phyloP scores from a whole-genome alignment of 1,284 basidiomycete genomes.

The Sanghuangporus weigelae region DNA sequence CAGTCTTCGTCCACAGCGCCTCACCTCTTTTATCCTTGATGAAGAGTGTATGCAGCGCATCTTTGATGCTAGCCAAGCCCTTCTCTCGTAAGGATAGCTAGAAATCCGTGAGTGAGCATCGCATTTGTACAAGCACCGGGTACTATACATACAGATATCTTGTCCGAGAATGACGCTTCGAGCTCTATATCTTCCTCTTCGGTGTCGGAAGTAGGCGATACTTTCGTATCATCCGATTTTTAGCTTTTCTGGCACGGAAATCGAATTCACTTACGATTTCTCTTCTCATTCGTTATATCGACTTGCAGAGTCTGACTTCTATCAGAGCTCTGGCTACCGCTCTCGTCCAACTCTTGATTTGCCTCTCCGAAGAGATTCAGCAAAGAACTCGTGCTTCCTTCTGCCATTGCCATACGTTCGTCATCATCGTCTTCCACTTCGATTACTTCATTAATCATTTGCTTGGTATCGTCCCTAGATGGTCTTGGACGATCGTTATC shows the following conservation, averaged over 20 bases:
- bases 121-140: background rate
- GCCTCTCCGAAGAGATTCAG: background rate
- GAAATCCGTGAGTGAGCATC: background rate
- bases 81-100: conserved; percentile 31
- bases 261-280: background rate
- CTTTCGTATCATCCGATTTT: background rate
- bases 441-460: background rate
- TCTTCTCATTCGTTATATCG: background rate
- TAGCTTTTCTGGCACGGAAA: background rate
- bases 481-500: background rate
- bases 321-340: background rate
- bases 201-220: conserved; percentile 25
- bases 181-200: conserved; percentile 37
- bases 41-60: conserved; percentile 31
- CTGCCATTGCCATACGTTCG: background rate
- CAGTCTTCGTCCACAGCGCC: conserved; percentile 24
- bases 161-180: conserved; percentile 54
- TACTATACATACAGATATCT: conserved; percentile 45
- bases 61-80: conserved; percentile 28
- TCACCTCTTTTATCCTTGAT: conserved; percentile 20
- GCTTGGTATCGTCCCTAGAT: no score
- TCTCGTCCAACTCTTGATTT: background rate
- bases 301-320: background rate
- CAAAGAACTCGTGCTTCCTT: background rate
- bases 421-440: background rate